phyloP scores from a whole-genome alignment of 192 early-diverging fungal species.

The Entomortierella chlamydospora region DNA sequence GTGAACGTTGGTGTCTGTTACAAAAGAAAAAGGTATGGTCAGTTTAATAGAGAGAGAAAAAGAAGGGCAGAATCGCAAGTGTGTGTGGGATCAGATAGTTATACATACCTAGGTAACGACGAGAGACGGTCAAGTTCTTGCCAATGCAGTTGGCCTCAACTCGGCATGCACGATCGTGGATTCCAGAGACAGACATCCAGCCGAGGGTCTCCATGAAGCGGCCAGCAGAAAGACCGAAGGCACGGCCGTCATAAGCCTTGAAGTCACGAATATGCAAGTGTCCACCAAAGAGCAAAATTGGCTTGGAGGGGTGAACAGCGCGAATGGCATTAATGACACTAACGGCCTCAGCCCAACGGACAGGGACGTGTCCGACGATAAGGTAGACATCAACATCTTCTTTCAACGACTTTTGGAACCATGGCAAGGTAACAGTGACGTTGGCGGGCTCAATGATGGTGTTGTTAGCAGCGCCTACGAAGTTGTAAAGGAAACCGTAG shows the following conservation, averaged over 20 bases:
- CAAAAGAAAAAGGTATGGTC: background rate
- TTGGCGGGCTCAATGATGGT: conserved; percentile 53
- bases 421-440: conserved; percentile 58
- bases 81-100: background rate
- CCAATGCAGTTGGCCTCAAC: conserved; percentile 40
- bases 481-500: conserved; percentile 65
- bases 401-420: conserved; percentile 64
- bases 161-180: conserved; percentile 25
- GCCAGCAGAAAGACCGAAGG: conserved; percentile 59
- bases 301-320: conserved; percentile 57
- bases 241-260: conserved; percentile 56
- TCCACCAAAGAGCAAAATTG: conserved; percentile 65
- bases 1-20: conserved; percentile 58
- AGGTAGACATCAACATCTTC: conserved; percentile 61
- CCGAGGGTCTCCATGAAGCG: conserved; percentile 70
- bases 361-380: conserved; percentile 61
- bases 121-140: conserved; percentile 56
- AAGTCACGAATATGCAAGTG: conserved; percentile 68
- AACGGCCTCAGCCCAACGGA: conserved; percentile 58
- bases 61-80: background rate
- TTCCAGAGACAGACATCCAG: conserved; percentile 61
- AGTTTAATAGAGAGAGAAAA: background rate
- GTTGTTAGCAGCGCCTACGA: conserved; percentile 47
- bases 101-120: conserved; percentile 58
- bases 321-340: conserved; percentile 60